Evolutionary conservation across 257 asterid species (phyloP).

Genomic region (Catharanthus roseus): DNA sequence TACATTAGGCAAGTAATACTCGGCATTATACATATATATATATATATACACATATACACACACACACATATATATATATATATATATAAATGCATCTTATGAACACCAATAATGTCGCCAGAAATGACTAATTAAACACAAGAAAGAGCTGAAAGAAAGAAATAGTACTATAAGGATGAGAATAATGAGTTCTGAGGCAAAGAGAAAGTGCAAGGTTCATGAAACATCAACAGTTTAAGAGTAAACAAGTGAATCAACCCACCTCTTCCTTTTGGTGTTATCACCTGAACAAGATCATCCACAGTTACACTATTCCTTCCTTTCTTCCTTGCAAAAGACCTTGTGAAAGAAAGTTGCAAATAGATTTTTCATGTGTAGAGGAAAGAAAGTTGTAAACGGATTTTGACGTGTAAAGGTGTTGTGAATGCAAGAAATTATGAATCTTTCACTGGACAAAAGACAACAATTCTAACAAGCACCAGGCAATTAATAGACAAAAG

Average conservation of each 20-base stretch:
- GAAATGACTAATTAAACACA: background rate
- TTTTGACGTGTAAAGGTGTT: too few species aligned
- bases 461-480: background rate
- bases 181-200: background rate
- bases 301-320: conserved; percentile 69
- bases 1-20: background rate
- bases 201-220: background rate
- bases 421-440: background rate
- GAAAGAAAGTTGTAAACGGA: too few species aligned
- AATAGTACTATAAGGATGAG: background rate
- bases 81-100: background rate
- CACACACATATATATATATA: background rate
- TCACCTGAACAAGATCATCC: conserved; percentile 62
- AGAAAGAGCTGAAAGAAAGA: conserved; percentile 2
- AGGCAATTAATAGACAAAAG: background rate
- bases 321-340: conserved; percentile 62
- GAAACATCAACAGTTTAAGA: background rate
- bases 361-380: background rate
- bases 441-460: background rate
- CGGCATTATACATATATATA: background rate
- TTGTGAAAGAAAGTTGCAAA: conserved; percentile 26
- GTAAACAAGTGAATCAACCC: conserved; percentile 9
- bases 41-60: background rate
- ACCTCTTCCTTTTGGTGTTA: conserved; percentile 83
- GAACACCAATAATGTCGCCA: background rate